Conservation (phyloP, 2,329 filamentous ascomycete species). For the Ophiocordyceps australis region DNA sequence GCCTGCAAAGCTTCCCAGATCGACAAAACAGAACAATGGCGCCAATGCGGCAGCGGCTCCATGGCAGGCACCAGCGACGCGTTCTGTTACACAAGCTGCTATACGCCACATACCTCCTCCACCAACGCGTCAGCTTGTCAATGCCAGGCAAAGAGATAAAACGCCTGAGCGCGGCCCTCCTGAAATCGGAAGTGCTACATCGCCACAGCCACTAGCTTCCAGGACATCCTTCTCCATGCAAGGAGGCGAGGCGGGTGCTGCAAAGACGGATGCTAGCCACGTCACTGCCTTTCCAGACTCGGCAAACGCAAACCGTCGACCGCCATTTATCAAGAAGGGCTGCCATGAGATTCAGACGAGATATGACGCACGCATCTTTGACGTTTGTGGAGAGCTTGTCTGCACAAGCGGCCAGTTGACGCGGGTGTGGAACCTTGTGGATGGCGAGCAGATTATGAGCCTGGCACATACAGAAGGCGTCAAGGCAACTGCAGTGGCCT, state of each 20-base stretch:
- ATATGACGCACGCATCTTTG: slow-evolving; percentile 73
- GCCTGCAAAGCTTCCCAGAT: slow-evolving; percentile 26
- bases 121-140: slow-evolving; percentile 11
- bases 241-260: slow-evolving; percentile 5
- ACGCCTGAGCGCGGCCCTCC: slow-evolving; percentile 7
- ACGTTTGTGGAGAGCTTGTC: slow-evolving; percentile 72
- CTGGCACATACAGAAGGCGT: slow-evolving; percentile 70
- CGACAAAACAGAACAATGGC: slow-evolving; percentile 10
- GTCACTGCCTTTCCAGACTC: slow-evolving; percentile 63
- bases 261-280: slow-evolving; percentile 24
- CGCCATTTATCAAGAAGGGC: slow-evolving; percentile 56
- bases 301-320: slow-evolving; percentile 67
- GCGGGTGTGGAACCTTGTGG: slow-evolving; percentile 69
- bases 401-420: slow-evolving; percentile 80
- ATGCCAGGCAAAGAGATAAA: slow-evolving; percentile 17
- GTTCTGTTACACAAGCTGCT: slow-evolving; percentile 9
- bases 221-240: background rate
- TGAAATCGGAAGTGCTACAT: slow-evolving; percentile 4
- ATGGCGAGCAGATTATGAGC: slow-evolving; percentile 67
- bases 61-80: slow-evolving; percentile 8
- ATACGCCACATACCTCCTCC: slow-evolving; percentile 11
- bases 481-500: slow-evolving; percentile 64
- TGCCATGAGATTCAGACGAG: slow-evolving; percentile 64
- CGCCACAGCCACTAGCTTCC: background rate
- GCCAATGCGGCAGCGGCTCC: slow-evolving; percentile 5